These are phyloP conservation scores for Boletus subparvulus DNA, from an alignment of 768 basidiomycete genomes.

Conservation along the genomic window DNA sequence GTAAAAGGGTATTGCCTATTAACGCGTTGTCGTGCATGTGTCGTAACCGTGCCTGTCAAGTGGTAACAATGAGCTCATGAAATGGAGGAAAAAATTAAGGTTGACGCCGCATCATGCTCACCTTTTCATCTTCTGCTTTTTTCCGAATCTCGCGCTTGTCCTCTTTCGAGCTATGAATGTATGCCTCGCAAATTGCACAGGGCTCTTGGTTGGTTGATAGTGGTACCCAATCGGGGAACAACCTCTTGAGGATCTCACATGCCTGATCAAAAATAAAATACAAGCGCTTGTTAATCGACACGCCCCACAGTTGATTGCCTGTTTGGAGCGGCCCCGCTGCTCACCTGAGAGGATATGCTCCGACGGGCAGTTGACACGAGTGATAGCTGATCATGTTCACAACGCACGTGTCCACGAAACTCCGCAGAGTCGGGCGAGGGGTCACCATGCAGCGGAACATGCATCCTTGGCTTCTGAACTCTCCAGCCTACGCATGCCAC, in stretches of 20 bases:
- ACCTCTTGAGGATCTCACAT: slow-evolving; percentile 46
- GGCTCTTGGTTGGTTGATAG: slow-evolving; percentile 46
- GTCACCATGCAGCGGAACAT: slow-evolving; percentile 54
- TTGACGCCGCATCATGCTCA: slow-evolving; percentile 23
- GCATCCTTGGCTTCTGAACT: slow-evolving; percentile 73
- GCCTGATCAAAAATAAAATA: slow-evolving; percentile 44
- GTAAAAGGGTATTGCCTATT: slow-evolving; percentile 43
- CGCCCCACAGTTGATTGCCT: slow-evolving; percentile 11
- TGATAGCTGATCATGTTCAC: slow-evolving; percentile 67
- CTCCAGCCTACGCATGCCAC: slow-evolving; percentile 62
- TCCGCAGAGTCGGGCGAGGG: slow-evolving; percentile 63
- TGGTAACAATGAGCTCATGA: slow-evolving; percentile 13
- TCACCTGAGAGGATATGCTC: slow-evolving; percentile 62
- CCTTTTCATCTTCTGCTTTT: slow-evolving; percentile 80
- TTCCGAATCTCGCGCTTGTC: slow-evolving; percentile 62
- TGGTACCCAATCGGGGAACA: slow-evolving; percentile 70
- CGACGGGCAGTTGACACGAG: slow-evolving; percentile 55
- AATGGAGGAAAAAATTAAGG: slow-evolving; percentile 14
- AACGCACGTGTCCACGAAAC: slow-evolving; percentile 60
- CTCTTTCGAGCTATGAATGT: slow-evolving; percentile 54
- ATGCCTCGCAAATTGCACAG: slow-evolving; percentile 65
- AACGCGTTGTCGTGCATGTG: slow-evolving; percentile 59
- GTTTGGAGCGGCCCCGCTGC: slow-evolving; percentile 12
- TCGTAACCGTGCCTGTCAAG: slow-evolving; percentile 56
- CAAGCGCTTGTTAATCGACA: slow-evolving; percentile 16